Evolutionary conservation across 768 basidiomycete species (phyloP), one percentile per base, ranked within the genome.

Genomic region (Leucocoprinus leucothites): DNA sequence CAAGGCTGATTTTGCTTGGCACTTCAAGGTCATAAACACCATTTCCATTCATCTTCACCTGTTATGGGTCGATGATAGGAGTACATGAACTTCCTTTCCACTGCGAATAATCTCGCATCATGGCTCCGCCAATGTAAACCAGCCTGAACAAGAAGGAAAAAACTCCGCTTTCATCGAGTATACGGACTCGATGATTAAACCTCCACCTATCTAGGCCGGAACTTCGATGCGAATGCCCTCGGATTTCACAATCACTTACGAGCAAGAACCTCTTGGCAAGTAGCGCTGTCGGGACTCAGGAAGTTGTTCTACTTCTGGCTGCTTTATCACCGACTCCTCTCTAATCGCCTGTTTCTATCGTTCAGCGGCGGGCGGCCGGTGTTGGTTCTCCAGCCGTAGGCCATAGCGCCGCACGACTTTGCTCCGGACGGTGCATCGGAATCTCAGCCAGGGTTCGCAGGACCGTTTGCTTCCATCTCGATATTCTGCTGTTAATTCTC

Each of bases 401-500:
- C 14, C 41, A 25, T 34, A 18, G 34, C 34, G 51, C 51, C 25
- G 28, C 48, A 53, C 26, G 51, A 24, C 28, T 35, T 19, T 22
- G 16, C 21, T 43, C 51, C 43, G 21, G 31, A 53, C 7, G 34
- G 28, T 18, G 13, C 31, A 53, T 53, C 42, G 19, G 26, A 51
- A 51, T 51, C 49, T 42, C 38, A 36, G 40, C 36, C 49, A 52
- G 51, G 51, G 41, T 35, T 28, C 25, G 9, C 28, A 28, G 51
- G 31, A n/a, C n/a, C n/a, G n/a, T n/a, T 42, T 19, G 35, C 48
- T 51, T 51, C 40, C 40, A 44, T n/a, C 40, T 21, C 51, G 28
- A 52, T 42, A 21, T 44, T 41, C 19, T 11, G 5, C 31, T 42
- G n/a, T 25, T 21, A 26, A 7, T 52, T 52, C 40, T 18, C 51